These are phyloP conservation scores for Silene noctiflora DNA, from an alignment of 179 eudicot genomes.

Conservation along the genomic window DNA sequence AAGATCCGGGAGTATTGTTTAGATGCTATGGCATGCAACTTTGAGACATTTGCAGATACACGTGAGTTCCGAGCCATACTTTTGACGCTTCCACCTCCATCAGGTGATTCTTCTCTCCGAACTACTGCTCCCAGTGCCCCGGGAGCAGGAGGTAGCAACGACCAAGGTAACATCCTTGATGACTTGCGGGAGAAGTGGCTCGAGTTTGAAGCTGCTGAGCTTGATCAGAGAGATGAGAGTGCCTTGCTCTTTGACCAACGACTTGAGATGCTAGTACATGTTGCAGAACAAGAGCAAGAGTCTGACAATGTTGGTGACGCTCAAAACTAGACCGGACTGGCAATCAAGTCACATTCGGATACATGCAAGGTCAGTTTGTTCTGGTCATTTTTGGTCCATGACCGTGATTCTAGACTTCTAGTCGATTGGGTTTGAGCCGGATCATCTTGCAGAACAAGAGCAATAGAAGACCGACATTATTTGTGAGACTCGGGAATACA, in stretches of 20 bases:
- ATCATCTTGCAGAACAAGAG: not conserved
- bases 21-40: constrained; percentile 77
- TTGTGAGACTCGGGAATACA: constrained; percentile 3
- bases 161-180: constrained; percentile 75
- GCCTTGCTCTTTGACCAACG: constrained; percentile 86
- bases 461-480: constrained; percentile 22
- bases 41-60: constrained; percentile 84
- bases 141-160: constrained; percentile 59
- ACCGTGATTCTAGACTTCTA: too few species aligned
- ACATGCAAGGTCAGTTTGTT: not conserved
- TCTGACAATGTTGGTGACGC: not conserved
- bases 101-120: constrained; percentile 89
- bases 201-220: constrained; percentile 87
- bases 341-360: not conserved
- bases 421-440: too few species aligned
- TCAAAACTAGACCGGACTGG: not conserved
- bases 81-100: constrained; percentile 89
- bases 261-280: constrained; percentile 76
- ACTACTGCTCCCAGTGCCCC: constrained; percentile 98
- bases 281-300: constrained; percentile 60
- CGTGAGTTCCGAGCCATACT: constrained; percentile 79
- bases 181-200: constrained; percentile 97
- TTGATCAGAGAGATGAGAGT: constrained; percentile 89
- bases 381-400: not conserved
- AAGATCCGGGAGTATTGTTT: constrained; percentile 92